Percentiles rank a stretch among this genome's conserved stretches.
These are phyloP conservation scores for Iberis pinnata DNA, from an alignment of 345 rosid species.

Conservation along the genomic window DNA sequence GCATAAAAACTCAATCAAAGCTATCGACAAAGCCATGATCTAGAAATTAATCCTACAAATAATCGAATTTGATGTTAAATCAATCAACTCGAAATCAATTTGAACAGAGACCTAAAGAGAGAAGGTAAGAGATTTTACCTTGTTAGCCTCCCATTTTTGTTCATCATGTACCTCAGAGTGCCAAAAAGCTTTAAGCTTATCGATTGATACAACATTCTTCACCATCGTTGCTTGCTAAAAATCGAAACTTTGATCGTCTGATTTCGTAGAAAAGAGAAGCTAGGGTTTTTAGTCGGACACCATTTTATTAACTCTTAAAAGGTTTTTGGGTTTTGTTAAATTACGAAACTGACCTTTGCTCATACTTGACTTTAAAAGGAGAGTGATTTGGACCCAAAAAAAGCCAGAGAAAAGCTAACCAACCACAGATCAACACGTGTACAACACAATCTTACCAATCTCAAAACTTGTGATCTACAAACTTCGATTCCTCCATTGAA, in stretches of 20 bases:
- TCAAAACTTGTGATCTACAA: constrained; percentile 18
- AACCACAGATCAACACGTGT: constrained; percentile 20
- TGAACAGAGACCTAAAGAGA: background rate
- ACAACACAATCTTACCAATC: constrained; percentile 20
- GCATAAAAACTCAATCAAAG: background rate
- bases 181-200: constrained; percentile 50
- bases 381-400: constrained; percentile 14
- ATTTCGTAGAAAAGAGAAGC: background rate
- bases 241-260: constrained; percentile 11
- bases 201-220: constrained; percentile 36
- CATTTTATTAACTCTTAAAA: background rate
- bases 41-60: background rate
- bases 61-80: background rate
- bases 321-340: constrained; percentile 9
- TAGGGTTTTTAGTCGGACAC: constrained; percentile 13
- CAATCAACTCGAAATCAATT: background rate
- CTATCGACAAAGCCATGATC: background rate
- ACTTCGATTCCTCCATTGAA: constrained; percentile 8
- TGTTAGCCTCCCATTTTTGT: constrained; percentile 63
- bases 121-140: constrained; percentile 30
- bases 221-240: constrained; percentile 40
- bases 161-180: constrained; percentile 64
- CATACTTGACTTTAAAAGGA: background rate
- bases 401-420: background rate
- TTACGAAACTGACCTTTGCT: constrained; percentile 24